Evolutionary conservation across 2,329 filamentous ascomycete species (phyloP), one percentile per base, ranked within the genome.

Genomic region (Scortechinia acanthostroma): DNA sequence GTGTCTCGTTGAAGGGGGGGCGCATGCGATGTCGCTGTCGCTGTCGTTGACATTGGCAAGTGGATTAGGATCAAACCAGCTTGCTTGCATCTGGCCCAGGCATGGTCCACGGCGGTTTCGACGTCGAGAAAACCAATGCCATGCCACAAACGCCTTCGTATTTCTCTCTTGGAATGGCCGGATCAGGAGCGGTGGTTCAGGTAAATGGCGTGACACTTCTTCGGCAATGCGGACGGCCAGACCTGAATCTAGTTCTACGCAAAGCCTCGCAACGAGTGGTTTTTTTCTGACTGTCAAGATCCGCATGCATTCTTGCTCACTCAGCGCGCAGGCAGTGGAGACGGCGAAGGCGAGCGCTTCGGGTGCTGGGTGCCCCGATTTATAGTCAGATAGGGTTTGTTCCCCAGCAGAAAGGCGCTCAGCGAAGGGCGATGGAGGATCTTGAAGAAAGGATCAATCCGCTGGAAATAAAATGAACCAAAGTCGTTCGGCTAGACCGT

Each of bases 391-490:
- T 60, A 62, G 2, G 51, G 53, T 22, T 54, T 50, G 3, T 50
- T 51, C 13, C 55, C 51, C 1, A 49, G 44, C n/a, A 62, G 42
- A 22, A 52, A 57, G 2, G 50, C 51, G 22, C 52, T 45, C 21
- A 62, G 44, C 3, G 56, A 55, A 6, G 58, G 57, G 3, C 53
- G 47, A 47, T 61, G 58, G 3, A 60, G 28, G 6, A 61, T 52
- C 43, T 60, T 60, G 45, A 61, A 58, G 4, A 58, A 42, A 3
- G 58, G 59, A 44, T 62, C 56, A 14, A 61, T 53, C 21, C 53
- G 56, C 2, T 46, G 42, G 13, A 60, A 15, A 42, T 54, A 62
- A 4, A 58, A 30, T n/a, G 25, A 30, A n/a, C n/a, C 25, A 30
- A 30, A n/a, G n/a, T n/a, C n/a, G 10, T n/a, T 30, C n/a, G 10